Base-by-base conservation (phyloP, 495 filamentous ascomycete genomes). In the Zalerion maritima region DNA sequence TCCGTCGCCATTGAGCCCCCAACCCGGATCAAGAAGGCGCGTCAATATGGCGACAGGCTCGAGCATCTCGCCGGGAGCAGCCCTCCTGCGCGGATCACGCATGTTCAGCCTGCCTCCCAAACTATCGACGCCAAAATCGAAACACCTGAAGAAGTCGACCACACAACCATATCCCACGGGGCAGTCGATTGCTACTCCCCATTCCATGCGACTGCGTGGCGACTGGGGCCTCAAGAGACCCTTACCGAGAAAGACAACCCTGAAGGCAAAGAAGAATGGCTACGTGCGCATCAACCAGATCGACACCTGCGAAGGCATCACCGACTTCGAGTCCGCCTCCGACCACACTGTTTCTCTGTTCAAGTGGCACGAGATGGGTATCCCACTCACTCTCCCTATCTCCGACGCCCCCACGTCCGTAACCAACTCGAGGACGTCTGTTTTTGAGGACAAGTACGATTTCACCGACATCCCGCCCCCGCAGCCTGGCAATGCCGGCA, bases 191-290 rank as follows among this genome's bases (percentile, higher is more conserved):
- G 76, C 81, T 11, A 92, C 86, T 1, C 75, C 84, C 2, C 44
- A 53, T 4, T 65, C 77, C 14, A 85, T 87, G n/a, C 67, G 82
- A 19, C 46, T 55, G 13, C 64, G 67, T 38, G 89, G 89, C 13
- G 89, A 96, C 45, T 99, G 89, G 91, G 89, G 89, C 14, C 58
- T 96, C 38, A 99, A 99, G 54, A 64, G 91, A 21, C 63, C 81
- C 6, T 56, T 96, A 1, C 89, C 89, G 2, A 50, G 73, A 6
- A 72, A 71, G 44, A 71, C 76, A 5, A 92, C 81, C 1, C 62
- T 76, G 13, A n/a, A n/a, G n/a, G n/a, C n/a, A n/a, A n/a, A n/a
- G n/a, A n/a, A n/a, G n/a, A n/a, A n/a, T n/a, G n/a, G n/a, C n/a
- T n/a, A n/a, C n/a, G 62, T 94, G 21, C 65, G 78, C 20, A 58